Evolutionary conservation across 139 green algal genomes (phyloP), one percentile per base, ranked within the genome.

Genomic region (Diplosphaera chodatii): DNA sequence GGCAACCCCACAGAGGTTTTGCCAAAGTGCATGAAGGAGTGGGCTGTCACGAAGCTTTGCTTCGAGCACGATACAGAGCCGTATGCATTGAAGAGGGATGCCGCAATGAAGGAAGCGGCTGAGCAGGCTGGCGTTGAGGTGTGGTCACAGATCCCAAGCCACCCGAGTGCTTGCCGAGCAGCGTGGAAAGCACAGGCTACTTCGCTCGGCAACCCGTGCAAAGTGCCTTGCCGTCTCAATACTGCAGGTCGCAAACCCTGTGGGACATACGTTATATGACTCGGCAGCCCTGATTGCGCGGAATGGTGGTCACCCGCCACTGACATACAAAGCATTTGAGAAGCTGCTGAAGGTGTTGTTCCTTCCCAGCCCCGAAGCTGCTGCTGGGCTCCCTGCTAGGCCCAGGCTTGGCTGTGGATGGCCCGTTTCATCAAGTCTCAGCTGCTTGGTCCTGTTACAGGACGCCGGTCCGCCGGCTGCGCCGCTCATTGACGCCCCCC

Each of bases 51-150:
- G 0, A 74, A 85, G 62, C 74, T 96, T 66, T 93, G 83, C 79
- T 96, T 87, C 66, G 92, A 97, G 81, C 70, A 79, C 0, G 92
- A 97, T 70, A 93, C 88, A n/a, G 91, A 97, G 79, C 89, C 90
- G 3, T 97, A 96, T 71, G 89, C 89, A 1, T 67, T 75, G 31
- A 40, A 63, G 2, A 73, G 90, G 6, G 91, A 96, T 70, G 76
- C 64, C 0, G 56, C 69, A 0, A 77, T 94, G 8, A 33, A 21
- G 1, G 21, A 75, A 30, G n/a, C 83, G 56, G 82, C 85, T 4
- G 40, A 74, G 48, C 67, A 68, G 6, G 78, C 87, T 40, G 69
- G 64, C 23, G 82, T 94, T 40, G n/a, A n/a, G n/a, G n/a, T n/a
- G n/a, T n/a, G n/a, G n/a, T n/a, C n/a, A n/a, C n/a, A n/a, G n/a